phyloP scores from a whole-genome alignment of 768 basidiomycete species.

The Auricularia sp. region DNA sequence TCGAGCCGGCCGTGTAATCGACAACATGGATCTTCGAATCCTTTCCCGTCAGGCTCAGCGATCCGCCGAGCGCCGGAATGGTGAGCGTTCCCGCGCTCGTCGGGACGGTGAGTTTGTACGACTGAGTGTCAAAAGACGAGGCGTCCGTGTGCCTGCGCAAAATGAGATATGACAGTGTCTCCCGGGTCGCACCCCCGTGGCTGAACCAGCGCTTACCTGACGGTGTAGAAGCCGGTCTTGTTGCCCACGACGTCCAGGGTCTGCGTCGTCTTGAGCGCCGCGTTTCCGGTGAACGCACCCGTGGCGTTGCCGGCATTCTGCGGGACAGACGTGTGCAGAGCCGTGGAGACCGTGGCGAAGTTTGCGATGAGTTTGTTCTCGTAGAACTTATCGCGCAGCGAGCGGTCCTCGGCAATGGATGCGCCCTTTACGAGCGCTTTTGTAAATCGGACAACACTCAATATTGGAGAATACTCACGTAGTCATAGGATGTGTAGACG shows the following conservation, averaged over 20 bases:
- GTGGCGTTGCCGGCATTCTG: conserved; percentile 7
- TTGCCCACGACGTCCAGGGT: conserved; percentile 1
- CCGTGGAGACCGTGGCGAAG: conserved; percentile 17
- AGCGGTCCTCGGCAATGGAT: conserved; percentile 19
- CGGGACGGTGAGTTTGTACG: conserved; percentile 18
- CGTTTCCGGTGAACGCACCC: conserved; percentile 12
- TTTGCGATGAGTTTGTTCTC: conserved; percentile 21
- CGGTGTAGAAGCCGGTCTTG: conserved; percentile 54
- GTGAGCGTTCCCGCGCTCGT: conserved; percentile 26
- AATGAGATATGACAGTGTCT: too few species aligned
- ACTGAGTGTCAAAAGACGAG: conserved; percentile 5
- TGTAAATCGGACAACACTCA: background rate
- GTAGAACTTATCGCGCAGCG: conserved; percentile 17
- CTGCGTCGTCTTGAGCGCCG: conserved; percentile 12
- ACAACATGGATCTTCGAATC: conserved; percentile 19
- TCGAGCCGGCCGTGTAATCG: conserved; percentile 17
- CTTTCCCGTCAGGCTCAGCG: conserved; percentile 12
- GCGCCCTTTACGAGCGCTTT: conserved; percentile 40
- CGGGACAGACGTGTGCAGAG: conserved; percentile 14
- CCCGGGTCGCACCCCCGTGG: too few species aligned
- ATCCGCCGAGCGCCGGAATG: conserved; percentile 11
- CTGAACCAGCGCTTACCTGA: conserved; percentile 22
- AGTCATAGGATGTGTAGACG: conserved; percentile 33
- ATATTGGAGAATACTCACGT: conserved; percentile 12
- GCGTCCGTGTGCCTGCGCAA: background rate